Evolutionary conservation across 73 alveolate species (phyloP).

Genomic region (Durusdinium trenchii): DNA sequence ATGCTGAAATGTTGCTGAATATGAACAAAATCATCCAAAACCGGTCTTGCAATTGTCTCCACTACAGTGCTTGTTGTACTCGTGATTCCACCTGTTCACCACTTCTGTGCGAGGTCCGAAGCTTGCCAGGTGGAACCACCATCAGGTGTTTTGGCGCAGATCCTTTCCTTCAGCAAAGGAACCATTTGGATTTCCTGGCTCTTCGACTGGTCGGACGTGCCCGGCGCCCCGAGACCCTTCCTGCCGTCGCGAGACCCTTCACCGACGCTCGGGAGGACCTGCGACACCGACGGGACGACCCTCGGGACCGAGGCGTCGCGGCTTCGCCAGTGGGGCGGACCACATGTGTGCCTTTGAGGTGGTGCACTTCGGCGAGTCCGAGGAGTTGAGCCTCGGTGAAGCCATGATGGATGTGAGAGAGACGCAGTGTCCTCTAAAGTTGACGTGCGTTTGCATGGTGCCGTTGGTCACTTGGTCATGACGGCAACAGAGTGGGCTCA

Average conservation of each 20-base stretch:
- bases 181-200: slow-evolving; percentile 61
- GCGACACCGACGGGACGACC: neutral
- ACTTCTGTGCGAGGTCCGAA: neutral
- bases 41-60: no score
- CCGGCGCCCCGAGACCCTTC: neutral
- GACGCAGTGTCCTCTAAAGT: no score
- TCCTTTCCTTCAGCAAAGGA: slow-evolving; percentile 71
- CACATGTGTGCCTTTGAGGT: slow-evolving; percentile 33
- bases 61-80: no score
- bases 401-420: neutral
- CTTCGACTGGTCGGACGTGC: slow-evolving; percentile 70
- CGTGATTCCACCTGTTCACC: no score
- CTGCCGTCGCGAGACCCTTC: neutral
- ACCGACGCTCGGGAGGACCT: neutral
- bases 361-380: slow-evolving; percentile 27
- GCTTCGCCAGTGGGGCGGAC: slow-evolving; percentile 4
- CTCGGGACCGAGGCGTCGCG: neutral
- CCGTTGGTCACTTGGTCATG: no score
- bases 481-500: no score
- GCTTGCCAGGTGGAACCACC: slow-evolving; percentile 38
- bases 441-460: no score
- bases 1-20: no score
- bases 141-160: slow-evolving; percentile 43
- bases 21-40: no score
- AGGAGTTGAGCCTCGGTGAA: neutral